Evolutionary conservation across 2,329 filamentous ascomycete genomes (phyloP).

Genomic region (Dissoconium aciculare): DNA sequence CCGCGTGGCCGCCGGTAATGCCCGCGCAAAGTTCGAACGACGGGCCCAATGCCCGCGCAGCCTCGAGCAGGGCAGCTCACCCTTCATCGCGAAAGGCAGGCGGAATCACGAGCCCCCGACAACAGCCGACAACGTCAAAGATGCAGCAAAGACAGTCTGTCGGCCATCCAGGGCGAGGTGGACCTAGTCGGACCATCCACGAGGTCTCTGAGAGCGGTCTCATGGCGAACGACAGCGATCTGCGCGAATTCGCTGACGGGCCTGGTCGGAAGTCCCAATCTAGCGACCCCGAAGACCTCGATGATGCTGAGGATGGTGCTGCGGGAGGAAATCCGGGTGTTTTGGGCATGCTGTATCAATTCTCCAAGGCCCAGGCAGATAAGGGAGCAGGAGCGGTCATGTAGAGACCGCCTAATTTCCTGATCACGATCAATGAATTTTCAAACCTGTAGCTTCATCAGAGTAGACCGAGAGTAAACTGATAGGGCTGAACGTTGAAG

Average conservation of each 20-base stretch:
- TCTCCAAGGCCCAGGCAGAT: constrained; percentile 46
- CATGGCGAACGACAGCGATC: constrained; percentile 41
- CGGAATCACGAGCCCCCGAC: background rate
- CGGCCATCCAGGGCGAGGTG: constrained; percentile 2
- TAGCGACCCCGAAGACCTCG: constrained; percentile 26
- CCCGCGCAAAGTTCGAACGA: constrained; percentile 9
- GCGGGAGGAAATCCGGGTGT: constrained; percentile 39
- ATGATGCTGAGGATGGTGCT: constrained; percentile 30
- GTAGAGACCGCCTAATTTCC: constrained; percentile 2
- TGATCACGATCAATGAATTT: too few relatives aligned
- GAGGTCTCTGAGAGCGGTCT: constrained; percentile 29
- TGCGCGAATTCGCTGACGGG: constrained; percentile 35
- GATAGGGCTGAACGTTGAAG: too few relatives aligned
- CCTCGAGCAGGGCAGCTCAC: constrained; percentile 1
- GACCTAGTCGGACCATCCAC: constrained; percentile 1
- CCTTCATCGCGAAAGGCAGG: background rate
- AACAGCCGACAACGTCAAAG: constrained; percentile 6
- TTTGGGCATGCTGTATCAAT: constrained; percentile 51
- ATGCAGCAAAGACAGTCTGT: constrained; percentile 1
- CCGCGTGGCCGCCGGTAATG: constrained; percentile 20
- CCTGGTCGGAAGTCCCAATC: constrained; percentile 20
- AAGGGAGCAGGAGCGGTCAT: constrained; percentile 20
- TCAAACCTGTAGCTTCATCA: too few relatives aligned
- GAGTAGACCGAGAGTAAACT: too few relatives aligned
- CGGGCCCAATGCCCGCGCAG: background rate